These are phyloP conservation scores for Candida pseudoglaebosa DNA, from an alignment of 805 yeast genomes.

Conservation along the genomic window DNA sequence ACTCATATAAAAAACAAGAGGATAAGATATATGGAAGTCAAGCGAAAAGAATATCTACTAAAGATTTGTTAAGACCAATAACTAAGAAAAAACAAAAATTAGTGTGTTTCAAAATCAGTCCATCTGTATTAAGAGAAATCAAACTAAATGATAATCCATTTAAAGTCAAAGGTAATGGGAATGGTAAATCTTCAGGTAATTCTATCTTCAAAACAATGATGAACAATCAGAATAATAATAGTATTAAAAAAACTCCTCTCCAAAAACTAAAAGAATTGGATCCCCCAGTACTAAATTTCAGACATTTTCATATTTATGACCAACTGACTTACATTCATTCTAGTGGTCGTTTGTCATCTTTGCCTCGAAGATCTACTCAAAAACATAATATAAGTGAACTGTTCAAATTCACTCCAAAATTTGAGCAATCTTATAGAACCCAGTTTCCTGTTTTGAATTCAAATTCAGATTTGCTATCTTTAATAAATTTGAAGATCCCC, in stretches of 20 bases:
- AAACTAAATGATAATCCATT: conserved; percentile 26
- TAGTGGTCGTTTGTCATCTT: neutral
- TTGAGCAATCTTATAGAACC: neutral
- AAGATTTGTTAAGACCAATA: conserved; percentile 34
- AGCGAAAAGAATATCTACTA: conserved; percentile 25
- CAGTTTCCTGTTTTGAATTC: neutral
- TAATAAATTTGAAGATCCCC: conserved; percentile 10
- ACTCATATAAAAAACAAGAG: conserved; percentile 13
- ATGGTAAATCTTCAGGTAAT: conserved; percentile 7
- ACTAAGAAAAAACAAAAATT: conserved; percentile 2
- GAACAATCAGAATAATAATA: conserved; percentile 23
- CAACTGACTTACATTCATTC: conserved; percentile 1
- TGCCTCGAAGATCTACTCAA: neutral
- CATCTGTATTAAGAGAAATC: conserved; percentile 22
- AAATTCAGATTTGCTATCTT: neutral
- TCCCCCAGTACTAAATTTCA: conserved; percentile 25
- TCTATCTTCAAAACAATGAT: conserved; percentile 39
- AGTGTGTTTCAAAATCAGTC: conserved; percentile 23
- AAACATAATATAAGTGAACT: neutral
- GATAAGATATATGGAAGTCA: conserved; percentile 15
- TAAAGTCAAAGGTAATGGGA: conserved; percentile 20
- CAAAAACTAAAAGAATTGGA: conserved; percentile 29
- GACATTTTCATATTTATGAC: conserved; percentile 31
- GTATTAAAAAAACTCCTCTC: conserved; percentile 24
- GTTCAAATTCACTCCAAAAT: conserved; percentile 1